phyloP scores from a whole-genome alignment of 2,329 filamentous ascomycete genomes.

The Aspergillus sp. region DNA sequence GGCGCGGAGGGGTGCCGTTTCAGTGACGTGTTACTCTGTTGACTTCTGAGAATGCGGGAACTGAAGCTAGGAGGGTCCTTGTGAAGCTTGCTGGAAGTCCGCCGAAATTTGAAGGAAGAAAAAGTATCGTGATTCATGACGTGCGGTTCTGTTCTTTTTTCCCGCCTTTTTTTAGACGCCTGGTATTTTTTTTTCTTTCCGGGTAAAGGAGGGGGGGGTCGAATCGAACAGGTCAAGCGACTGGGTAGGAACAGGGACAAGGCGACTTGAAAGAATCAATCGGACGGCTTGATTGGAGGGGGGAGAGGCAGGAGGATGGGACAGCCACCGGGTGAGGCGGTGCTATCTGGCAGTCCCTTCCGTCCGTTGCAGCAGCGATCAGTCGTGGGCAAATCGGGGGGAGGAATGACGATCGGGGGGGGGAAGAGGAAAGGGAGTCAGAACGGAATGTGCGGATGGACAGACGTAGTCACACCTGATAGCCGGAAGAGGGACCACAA shows the following conservation, averaged over 20 bases:
- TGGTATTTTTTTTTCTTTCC: background rate
- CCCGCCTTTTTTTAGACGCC: background rate
- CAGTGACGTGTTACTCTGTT: slow-evolving; percentile 42
- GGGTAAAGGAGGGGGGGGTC: slow-evolving; percentile 18
- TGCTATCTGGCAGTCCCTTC: slow-evolving; percentile 20
- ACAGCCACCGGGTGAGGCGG: slow-evolving; percentile 25
- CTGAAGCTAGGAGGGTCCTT: slow-evolving; percentile 44
- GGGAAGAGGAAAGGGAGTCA: background rate
- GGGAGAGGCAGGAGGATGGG: slow-evolving; percentile 8
- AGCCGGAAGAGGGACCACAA: too few relatives aligned
- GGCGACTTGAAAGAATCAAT: slow-evolving; percentile 10
- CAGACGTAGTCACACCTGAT: too few relatives aligned
- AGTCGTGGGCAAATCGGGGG: background rate
- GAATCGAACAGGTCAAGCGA: slow-evolving; percentile 20
- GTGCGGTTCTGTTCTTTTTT: slow-evolving; percentile 13
- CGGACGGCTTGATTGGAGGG: slow-evolving; percentile 20
- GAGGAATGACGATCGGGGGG: background rate
- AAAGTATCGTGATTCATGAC: slow-evolving; percentile 37
- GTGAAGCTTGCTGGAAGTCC: slow-evolving; percentile 42
- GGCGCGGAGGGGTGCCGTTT: slow-evolving; percentile 48
- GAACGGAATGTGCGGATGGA: background rate
- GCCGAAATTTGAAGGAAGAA: slow-evolving; percentile 38
- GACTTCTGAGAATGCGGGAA: slow-evolving; percentile 41
- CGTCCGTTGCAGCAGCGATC: slow-evolving; percentile 5
- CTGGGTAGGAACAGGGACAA: slow-evolving; percentile 14